phyloP scores from a whole-genome alignment of 2,329 filamentous ascomycete species.

The Colletotrichum sp. region DNA sequence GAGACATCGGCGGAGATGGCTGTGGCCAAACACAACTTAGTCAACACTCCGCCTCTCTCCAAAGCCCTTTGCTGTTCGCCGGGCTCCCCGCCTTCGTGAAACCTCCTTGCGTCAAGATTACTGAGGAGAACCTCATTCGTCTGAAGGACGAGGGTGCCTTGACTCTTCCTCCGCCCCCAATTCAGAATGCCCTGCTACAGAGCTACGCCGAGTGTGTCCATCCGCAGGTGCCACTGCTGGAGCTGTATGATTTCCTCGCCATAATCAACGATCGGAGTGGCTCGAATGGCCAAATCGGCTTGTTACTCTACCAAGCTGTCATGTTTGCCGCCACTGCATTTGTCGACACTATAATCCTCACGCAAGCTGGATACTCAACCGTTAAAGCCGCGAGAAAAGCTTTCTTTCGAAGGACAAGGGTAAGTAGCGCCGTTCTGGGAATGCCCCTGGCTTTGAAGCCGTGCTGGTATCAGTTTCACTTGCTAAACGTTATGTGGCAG shows the following conservation, averaged over 20 bases:
- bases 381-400: constrained; percentile 84
- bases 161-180: constrained; percentile 69
- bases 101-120: constrained; percentile 77
- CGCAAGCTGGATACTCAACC: constrained; percentile 76
- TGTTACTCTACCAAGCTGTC: constrained; percentile 90
- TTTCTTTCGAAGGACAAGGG: constrained; percentile 88
- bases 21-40: constrained; percentile 37
- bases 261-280: constrained; percentile 72
- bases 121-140: constrained; percentile 82
- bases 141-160: constrained; percentile 85
- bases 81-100: constrained; percentile 75
- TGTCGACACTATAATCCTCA: constrained; percentile 79
- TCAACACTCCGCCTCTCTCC: constrained; percentile 51
- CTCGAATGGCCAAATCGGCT: constrained; percentile 73
- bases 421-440: constrained; percentile 46
- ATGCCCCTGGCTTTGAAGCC: not conserved
- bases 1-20: constrained; percentile 4
- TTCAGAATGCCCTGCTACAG: constrained; percentile 83
- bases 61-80: constrained; percentile 48
- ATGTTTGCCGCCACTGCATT: constrained; percentile 95
- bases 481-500: constrained; percentile 42
- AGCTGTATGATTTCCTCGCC: constrained; percentile 64
- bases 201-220: constrained; percentile 90
- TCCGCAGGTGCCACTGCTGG: constrained; percentile 90
- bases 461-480: constrained; percentile 24